Percentiles rank a stretch among this genome's conserved stretches.
phyloP scores from a whole-genome alignment of 148 eudicot genomes.

The Oxyria digyna region DNA sequence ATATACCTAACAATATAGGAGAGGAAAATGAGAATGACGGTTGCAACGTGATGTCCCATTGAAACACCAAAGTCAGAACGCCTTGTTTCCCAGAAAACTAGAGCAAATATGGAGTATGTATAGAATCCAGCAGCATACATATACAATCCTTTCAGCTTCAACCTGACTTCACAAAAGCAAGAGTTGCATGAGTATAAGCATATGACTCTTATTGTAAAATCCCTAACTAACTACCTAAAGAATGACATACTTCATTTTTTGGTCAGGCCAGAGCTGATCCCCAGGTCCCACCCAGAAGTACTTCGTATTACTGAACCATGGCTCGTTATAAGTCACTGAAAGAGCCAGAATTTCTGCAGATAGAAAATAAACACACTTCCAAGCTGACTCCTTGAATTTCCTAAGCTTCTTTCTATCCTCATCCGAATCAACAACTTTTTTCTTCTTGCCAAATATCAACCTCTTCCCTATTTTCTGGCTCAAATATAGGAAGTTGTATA shows the following conservation, averaged over 20 bases:
- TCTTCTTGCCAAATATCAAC: slow-evolving; percentile 54
- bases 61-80: slow-evolving; percentile 94
- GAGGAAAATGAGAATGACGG: slow-evolving; percentile 52
- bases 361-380: slow-evolving; percentile 83
- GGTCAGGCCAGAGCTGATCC: slow-evolving; percentile 87
- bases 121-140: slow-evolving; percentile 89
- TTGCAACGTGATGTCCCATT: slow-evolving; percentile 89
- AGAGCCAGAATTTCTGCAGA: slow-evolving; percentile 78
- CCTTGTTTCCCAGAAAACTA: slow-evolving; percentile 92
- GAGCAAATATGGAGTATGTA: slow-evolving; percentile 81
- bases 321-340: slow-evolving; percentile 66
- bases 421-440: slow-evolving; percentile 28
- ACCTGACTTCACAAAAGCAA: slow-evolving; percentile 31
- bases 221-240: not conserved
- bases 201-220: not conserved
- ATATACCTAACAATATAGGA: slow-evolving; percentile 67
- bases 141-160: slow-evolving; percentile 69
- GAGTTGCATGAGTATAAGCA: not conserved
- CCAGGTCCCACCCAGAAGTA: slow-evolving; percentile 84
- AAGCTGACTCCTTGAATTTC: slow-evolving; percentile 92
- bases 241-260: slow-evolving; percentile 49
- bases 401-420: slow-evolving; percentile 51
- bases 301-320: slow-evolving; percentile 68
- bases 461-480: slow-evolving; percentile 67
- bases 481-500: slow-evolving; percentile 10